A percentile compares a stretch with the other conserved stretches of the same genome.
Evolutionary conservation across 805 yeast genomes (phyloP).

Genomic region (Metschnikowia similis): DNA sequence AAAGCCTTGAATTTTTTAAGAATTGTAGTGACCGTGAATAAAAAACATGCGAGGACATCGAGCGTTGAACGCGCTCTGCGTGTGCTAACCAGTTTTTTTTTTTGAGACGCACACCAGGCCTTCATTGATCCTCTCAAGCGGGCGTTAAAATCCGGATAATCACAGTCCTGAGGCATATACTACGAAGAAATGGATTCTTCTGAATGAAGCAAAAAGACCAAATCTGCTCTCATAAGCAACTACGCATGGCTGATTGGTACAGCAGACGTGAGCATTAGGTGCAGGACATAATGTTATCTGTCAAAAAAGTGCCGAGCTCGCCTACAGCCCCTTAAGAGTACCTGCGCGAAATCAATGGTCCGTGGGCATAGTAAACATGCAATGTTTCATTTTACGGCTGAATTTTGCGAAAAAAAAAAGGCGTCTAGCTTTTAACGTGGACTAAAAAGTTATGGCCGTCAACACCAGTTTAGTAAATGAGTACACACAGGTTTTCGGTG

Average conservation of each 20-base stretch:
- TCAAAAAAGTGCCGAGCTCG: neutral
- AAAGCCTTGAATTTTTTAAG: neutral
- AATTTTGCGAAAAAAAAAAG: no score
- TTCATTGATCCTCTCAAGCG: neutral
- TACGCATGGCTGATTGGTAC: neutral
- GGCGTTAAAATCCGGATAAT: neutral
- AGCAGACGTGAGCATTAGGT: neutral
- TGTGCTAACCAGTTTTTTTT: neutral
- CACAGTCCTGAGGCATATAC: no score
- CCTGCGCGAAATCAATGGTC: neutral
- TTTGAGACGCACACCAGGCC: constrained; percentile 1
- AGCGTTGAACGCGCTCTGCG: constrained; percentile 2
- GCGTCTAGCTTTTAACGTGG: no score
- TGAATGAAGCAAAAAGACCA: neutral
- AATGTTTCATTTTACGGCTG: no score
- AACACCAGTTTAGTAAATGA: no score
- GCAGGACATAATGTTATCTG: neutral
- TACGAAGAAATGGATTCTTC: neutral
- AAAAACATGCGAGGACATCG: constrained; percentile 4
- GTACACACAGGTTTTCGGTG: no score
- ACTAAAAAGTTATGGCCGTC: no score
- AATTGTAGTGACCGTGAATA: neutral
- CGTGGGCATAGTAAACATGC: neutral
- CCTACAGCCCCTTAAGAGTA: neutral
- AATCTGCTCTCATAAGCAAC: neutral